These are phyloP conservation scores for Calonectria leucothoes DNA, from an alignment of 2,329 filamentous ascomycete genomes.

Conservation along the genomic window DNA sequence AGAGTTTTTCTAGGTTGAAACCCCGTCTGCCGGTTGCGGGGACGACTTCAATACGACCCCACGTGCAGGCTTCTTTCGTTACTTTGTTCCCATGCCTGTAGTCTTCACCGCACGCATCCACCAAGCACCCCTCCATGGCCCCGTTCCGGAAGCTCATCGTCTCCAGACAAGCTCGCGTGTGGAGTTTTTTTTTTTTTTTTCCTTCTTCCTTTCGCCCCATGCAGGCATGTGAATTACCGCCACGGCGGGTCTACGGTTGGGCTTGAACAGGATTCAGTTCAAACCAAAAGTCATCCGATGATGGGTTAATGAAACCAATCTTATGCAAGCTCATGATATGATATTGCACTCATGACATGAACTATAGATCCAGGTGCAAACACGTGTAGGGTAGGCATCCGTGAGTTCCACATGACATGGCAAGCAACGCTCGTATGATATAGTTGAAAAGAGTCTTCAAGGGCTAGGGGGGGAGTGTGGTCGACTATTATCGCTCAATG, in stretches of 20 bases:
- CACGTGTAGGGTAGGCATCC: background rate
- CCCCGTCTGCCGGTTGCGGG: background rate
- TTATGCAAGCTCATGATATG: conserved; percentile 4
- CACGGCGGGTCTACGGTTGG: background rate
- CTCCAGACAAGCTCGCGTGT: background rate
- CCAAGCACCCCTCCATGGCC: conserved; percentile 14
- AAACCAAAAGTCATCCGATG: background rate
- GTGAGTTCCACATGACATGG: background rate
- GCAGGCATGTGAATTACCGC: background rate
- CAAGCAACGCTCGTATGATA: background rate
- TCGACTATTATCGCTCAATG: background rate
- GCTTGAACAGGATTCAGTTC: background rate
- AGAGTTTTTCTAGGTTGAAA: background rate
- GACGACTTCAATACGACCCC: conserved; percentile 1
- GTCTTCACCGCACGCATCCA: conserved; percentile 1
- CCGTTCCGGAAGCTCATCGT: conserved; percentile 11
- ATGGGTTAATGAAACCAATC: background rate
- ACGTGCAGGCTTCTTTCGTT: conserved; percentile 14
- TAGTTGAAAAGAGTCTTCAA: background rate
- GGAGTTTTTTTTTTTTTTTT: background rate
- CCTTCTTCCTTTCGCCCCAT: conserved; percentile 7
- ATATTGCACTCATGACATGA: background rate
- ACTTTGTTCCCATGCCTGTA: background rate
- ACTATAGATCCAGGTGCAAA: background rate
- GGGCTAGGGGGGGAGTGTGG: background rate